Conservation (phyloP, 495 filamentous ascomycete species). For the Podospora tetraspora region DNA sequence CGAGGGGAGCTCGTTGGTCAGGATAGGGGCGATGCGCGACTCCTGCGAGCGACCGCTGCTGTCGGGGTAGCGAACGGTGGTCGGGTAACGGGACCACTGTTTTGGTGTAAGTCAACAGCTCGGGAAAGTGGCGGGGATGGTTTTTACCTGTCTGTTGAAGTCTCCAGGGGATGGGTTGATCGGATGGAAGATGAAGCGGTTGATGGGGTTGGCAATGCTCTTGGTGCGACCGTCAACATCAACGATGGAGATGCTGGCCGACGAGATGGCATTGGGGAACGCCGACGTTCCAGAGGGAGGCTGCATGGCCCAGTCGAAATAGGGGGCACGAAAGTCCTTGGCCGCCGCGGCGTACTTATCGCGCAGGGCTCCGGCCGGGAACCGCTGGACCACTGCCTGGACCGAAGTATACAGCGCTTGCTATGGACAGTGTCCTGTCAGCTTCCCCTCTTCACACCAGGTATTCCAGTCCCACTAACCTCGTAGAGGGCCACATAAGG, state of each 20-base stretch:
- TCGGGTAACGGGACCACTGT: constrained; percentile 23
- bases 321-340: constrained; percentile 46
- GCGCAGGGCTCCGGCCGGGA: constrained; percentile 44
- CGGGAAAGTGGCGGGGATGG: neutral
- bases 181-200: constrained; percentile 32
- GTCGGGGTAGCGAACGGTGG: constrained; percentile 26
- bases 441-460: neutral
- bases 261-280: constrained; percentile 32
- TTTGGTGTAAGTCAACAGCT: neutral
- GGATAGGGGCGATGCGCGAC: constrained; percentile 42
- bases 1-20: constrained; percentile 40
- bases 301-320: constrained; percentile 53
- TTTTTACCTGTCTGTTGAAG: constrained; percentile 15
- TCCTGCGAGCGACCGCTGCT: constrained; percentile 25
- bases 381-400: constrained; percentile 44
- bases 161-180: constrained; percentile 22
- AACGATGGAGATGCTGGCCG: constrained; percentile 35
- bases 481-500: constrained; percentile 58
- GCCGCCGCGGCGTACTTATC: constrained; percentile 41
- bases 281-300: constrained; percentile 18
- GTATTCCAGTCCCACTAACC: constrained; percentile 28
- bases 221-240: constrained; percentile 30
- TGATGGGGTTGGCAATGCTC: constrained; percentile 35
- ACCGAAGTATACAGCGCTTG: constrained; percentile 51
- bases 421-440: constrained; percentile 24